Evolutionary conservation across 2,329 filamentous ascomycete genomes (phyloP), one percentile per base, ranked within the genome.

Genomic region (Calonectria fujianensis): DNA sequence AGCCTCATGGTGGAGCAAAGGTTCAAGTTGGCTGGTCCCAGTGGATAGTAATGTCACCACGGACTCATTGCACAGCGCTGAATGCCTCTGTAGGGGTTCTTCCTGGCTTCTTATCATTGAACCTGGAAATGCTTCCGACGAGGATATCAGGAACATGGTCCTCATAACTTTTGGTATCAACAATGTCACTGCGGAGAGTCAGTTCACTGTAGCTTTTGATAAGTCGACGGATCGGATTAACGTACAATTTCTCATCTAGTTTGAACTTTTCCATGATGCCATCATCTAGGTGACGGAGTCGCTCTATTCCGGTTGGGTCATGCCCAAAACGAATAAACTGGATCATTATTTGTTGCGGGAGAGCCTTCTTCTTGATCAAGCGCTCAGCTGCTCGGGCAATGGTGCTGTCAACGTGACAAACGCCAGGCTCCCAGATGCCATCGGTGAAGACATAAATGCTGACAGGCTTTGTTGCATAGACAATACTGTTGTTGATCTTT

Each of bases 291-390:
- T 65, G 11, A 3, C 14, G 29, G 0, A 75, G 52, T 14, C 70
- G 31, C 2, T 10, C 2, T 1, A 31, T 24, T 11, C 51, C 70
- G 0, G 7, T 4, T 4, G 5, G 0, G 3, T 29, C 29, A 16
- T 63, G 6, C 16, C 73, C 73, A 20, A 73, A 75, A 1, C 64
- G 73, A 14, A 75, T 73, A 14, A 75, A 75, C 32, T 75, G 73
- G 8, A 75, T 67, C 73, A 75, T 75, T 37, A 73, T 69, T 5
- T 32, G 39, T 14, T 59, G 52, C 0, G 52, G 8, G 2, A 11
- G 39, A 3, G 64, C 18, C 1, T 52, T n/a, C 0, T 41, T 27
- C 7, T 29, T 1, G 1, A n/a, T 24, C 7, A 73, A 37, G 20
- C 24, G n/a, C 2, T 8, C 16, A 13, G 67, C 67, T 39, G 66